Conservation (phyloP, 352 stramenopile species). For the Phytopythium boreale region DNA sequence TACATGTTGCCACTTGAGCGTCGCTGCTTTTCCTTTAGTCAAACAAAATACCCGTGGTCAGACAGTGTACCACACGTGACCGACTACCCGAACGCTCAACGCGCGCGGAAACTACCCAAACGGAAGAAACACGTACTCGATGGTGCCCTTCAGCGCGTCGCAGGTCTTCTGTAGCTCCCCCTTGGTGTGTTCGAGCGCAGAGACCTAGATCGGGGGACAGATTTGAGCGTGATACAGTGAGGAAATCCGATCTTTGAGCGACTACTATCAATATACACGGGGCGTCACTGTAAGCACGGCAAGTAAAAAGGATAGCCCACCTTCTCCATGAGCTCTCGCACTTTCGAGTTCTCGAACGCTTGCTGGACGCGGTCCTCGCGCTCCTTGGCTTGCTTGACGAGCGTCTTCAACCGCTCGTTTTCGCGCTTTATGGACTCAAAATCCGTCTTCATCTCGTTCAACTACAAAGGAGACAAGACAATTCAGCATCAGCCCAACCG, state of each 20-base stretch:
- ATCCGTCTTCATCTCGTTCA: constrained; percentile 55
- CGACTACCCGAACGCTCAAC: no score
- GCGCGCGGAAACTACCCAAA: neutral
- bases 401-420: constrained; percentile 41
- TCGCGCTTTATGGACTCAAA: constrained; percentile 46
- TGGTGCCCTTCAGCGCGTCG: constrained; percentile 28
- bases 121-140: constrained; percentile 23
- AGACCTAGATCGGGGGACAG: constrained; percentile 25
- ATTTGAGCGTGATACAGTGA: neutral
- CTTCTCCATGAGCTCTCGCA: constrained; percentile 34
- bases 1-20: constrained; percentile 25
- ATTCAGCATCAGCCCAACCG: neutral
- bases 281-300: neutral
- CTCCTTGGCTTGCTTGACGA: constrained; percentile 40
- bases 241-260: neutral
- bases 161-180: constrained; percentile 28
- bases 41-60: neutral
- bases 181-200: constrained; percentile 38
- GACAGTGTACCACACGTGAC: neutral
- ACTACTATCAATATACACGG: no score
- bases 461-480: constrained; percentile 19
- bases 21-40: constrained; percentile 25
- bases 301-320: constrained; percentile 12
- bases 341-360: constrained; percentile 30
- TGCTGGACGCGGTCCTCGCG: constrained; percentile 24